phyloP scores from a whole-genome alignment of 495 filamentous ascomycete genomes.

The Daldinia caldariorum region DNA sequence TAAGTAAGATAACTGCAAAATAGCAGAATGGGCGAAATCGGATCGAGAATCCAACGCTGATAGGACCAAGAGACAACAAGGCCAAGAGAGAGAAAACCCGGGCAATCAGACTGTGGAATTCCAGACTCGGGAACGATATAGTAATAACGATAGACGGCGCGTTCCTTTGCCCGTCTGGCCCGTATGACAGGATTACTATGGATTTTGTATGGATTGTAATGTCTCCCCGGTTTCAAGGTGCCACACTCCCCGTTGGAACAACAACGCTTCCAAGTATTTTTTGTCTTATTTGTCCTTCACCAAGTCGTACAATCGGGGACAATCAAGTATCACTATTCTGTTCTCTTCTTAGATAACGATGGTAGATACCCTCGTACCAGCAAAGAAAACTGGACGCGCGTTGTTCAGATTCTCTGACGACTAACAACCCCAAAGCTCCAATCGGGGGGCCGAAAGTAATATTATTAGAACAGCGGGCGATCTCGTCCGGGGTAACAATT shows the following conservation, averaged over 20 bases:
- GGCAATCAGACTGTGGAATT: constrained; percentile 25
- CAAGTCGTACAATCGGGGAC: constrained; percentile 11
- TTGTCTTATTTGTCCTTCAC: constrained; percentile 19
- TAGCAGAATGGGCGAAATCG: constrained; percentile 35
- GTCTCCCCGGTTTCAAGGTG: constrained; percentile 14
- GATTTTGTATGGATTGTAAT: constrained; percentile 15
- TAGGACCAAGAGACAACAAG: constrained; percentile 16
- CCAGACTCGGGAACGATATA: constrained; percentile 31
- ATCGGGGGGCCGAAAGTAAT: constrained; percentile 16
- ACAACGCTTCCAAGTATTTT: constrained; percentile 7
- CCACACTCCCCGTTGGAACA: constrained; percentile 21
- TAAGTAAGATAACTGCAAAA: constrained; percentile 3
- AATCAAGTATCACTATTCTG: not conserved
- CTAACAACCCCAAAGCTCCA: constrained; percentile 13
- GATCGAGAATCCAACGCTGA: constrained; percentile 21
- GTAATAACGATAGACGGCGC: constrained; percentile 32
- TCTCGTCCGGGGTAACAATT: constrained; percentile 28
- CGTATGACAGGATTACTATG: constrained; percentile 40
- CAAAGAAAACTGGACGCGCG: not conserved
- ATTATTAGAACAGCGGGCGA: constrained; percentile 38
- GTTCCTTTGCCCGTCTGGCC: constrained; percentile 21
- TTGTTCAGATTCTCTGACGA: too few species aligned
- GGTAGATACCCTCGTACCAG: not conserved
- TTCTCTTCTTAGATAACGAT: not conserved
- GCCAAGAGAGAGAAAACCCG: not conserved